These are phyloP conservation scores for Epichloe elymi DNA, from an alignment of 2,329 filamentous ascomycete species.

Conservation along the genomic window DNA sequence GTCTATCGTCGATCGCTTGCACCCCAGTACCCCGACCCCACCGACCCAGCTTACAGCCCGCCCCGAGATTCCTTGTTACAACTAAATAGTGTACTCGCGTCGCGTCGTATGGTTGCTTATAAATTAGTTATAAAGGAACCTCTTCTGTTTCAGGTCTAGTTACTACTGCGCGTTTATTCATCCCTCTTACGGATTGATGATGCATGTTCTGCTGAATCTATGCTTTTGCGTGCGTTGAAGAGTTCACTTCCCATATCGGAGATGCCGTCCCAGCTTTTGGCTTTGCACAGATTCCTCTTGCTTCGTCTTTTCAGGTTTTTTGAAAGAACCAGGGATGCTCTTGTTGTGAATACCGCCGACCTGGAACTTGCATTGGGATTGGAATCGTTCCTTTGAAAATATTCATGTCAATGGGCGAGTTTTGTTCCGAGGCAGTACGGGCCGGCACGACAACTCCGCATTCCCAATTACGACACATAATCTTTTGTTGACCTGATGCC, in stretches of 20 bases:
- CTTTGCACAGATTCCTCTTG: neutral
- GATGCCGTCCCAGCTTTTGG: neutral
- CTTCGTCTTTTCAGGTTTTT: slow-evolving; percentile 12
- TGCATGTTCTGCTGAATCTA: slow-evolving; percentile 7
- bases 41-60: neutral
- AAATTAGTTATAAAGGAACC: too few species aligned
- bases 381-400: slow-evolving; percentile 44
- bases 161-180: too few species aligned
- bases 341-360: slow-evolving; percentile 30
- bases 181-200: neutral
- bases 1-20: neutral
- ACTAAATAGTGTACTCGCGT: neutral
- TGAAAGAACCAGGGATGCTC: slow-evolving; percentile 31
- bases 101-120: neutral
- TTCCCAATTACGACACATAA: slow-evolving; percentile 90
- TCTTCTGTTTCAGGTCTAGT: too few species aligned
- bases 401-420: slow-evolving; percentile 10
- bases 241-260: neutral
- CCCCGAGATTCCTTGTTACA: neutral
- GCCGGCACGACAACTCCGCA: slow-evolving; percentile 73
- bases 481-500: slow-evolving; percentile 51
- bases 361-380: slow-evolving; percentile 51
- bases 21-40: neutral
- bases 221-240: neutral
- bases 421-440: slow-evolving; percentile 7